phyloP scores from a whole-genome alignment of 805 yeast genomes.

The Monosporozyma siamensis region DNA sequence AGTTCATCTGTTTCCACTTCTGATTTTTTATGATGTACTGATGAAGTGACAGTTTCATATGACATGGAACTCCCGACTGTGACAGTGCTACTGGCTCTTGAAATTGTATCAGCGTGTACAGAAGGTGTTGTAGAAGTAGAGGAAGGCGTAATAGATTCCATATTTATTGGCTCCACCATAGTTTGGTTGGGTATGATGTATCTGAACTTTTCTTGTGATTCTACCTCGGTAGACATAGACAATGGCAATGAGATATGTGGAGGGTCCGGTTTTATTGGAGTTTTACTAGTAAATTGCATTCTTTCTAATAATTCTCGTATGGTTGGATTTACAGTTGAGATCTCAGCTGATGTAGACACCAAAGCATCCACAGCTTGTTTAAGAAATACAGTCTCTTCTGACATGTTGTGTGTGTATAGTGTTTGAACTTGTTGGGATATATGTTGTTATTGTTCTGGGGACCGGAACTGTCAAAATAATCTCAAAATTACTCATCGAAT shows the following conservation, averaged over 20 bases:
- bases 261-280: not conserved
- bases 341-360: conserved; percentile 22
- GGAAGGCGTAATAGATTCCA: not conserved
- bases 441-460: no score
- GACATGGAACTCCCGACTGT: not conserved
- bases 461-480: no score
- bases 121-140: not conserved
- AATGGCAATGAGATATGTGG: not conserved
- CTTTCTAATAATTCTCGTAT: conserved; percentile 24
- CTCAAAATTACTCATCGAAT: not conserved
- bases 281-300: conserved; percentile 3
- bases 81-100: not conserved
- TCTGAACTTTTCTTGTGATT: not conserved
- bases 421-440: not conserved
- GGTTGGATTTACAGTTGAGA: conserved; percentile 23
- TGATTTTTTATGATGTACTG: not conserved
- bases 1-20: conserved; percentile 23
- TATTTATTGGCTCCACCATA: not conserved
- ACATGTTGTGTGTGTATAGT: no score
- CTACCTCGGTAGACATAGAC: not conserved
- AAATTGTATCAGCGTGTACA: not conserved
- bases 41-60: not conserved
- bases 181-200: conserved; percentile 3
- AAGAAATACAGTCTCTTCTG: conserved; percentile 23
- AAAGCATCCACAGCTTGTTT: conserved; percentile 29